A percentile compares a stretch with the other conserved stretches of the same genome.
phyloP scores from a whole-genome alignment of 495 filamentous ascomycete genomes.

The Podospora australis region DNA sequence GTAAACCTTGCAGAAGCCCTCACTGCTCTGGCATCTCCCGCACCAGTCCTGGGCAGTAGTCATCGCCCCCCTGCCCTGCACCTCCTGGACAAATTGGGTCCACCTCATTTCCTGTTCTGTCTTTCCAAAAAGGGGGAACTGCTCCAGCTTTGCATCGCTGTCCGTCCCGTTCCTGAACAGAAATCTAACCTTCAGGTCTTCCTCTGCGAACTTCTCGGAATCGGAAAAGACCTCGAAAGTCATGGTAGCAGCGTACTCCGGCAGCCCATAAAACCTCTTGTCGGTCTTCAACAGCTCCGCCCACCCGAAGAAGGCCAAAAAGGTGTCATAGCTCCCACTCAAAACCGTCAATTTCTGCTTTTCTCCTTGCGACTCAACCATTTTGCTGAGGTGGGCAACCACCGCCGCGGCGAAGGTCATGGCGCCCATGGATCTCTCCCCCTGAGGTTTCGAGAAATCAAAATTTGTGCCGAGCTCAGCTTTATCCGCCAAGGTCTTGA shows the following conservation, averaged over 20 bases:
- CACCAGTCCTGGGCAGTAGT: slow-evolving; percentile 12
- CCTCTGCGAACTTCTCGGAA: not conserved
- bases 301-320: slow-evolving; percentile 16
- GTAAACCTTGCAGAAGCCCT: slow-evolving; percentile 12
- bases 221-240: slow-evolving; percentile 16
- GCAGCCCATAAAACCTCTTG: slow-evolving; percentile 13
- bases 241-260: slow-evolving; percentile 19
- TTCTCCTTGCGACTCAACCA: slow-evolving; percentile 1
- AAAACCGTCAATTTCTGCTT: slow-evolving; percentile 14
- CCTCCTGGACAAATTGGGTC: slow-evolving; percentile 7
- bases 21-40: slow-evolving; percentile 8
- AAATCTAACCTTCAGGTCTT: slow-evolving; percentile 10
- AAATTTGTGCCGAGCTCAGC: slow-evolving; percentile 28
- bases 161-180: slow-evolving; percentile 18
- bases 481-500: slow-evolving; percentile 17
- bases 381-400: slow-evolving; percentile 14
- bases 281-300: slow-evolving; percentile 7
- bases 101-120: slow-evolving; percentile 5
- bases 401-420: slow-evolving; percentile 10
- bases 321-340: slow-evolving; percentile 21
- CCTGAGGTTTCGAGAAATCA: slow-evolving; percentile 15
- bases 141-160: not conserved
- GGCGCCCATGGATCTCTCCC: slow-evolving; percentile 12
- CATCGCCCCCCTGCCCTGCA: slow-evolving; percentile 3
- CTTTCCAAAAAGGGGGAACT: slow-evolving; percentile 14